phyloP scores from a whole-genome alignment of 2,329 filamentous ascomycete species.

The Diaporthe eres region DNA sequence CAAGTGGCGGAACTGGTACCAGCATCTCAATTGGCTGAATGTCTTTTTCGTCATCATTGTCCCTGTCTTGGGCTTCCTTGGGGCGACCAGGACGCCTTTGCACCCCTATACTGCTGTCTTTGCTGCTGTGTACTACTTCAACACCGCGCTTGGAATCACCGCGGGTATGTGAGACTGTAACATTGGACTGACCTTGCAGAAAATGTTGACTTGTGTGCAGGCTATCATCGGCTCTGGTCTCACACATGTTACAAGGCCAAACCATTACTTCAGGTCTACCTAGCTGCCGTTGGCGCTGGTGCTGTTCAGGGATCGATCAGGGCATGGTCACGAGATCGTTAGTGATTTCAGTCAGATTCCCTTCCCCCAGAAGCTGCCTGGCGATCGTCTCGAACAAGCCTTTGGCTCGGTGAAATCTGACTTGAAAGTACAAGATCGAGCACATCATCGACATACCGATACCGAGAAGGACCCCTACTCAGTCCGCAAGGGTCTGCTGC shows the following conservation, averaged over 20 bases:
- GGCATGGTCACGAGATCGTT: constrained; percentile 83
- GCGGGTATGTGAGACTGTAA: constrained; percentile 53
- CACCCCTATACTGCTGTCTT: constrained; percentile 79
- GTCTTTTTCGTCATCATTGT: constrained; percentile 84
- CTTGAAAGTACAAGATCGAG: constrained; percentile 70
- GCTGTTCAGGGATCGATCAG: constrained; percentile 88
- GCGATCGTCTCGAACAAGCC: neutral
- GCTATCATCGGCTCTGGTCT: constrained; percentile 88
- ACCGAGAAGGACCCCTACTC: constrained; percentile 94
- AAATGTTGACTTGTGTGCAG: constrained; percentile 49
- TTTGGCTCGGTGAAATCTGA: constrained; percentile 52
- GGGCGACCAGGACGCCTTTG: constrained; percentile 84
- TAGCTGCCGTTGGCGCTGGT: constrained; percentile 85
- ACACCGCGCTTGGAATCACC: constrained; percentile 85
- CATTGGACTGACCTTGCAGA: too few species aligned
- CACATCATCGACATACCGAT: constrained; percentile 92
- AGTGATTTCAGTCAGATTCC: neutral
- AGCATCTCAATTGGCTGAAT: constrained; percentile 96
- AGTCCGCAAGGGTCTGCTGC: constrained; percentile 87
- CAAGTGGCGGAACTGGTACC: constrained; percentile 87
- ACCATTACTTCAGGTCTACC: constrained; percentile 83
- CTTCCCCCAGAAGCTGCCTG: neutral
- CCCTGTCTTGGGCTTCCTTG: constrained; percentile 79
- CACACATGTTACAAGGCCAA: constrained; percentile 87
- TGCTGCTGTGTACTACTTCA: constrained; percentile 85